phyloP scores from a whole-genome alignment of 1,284 basidiomycete species.

The Cutaneotrichosporon dermatis region DNA sequence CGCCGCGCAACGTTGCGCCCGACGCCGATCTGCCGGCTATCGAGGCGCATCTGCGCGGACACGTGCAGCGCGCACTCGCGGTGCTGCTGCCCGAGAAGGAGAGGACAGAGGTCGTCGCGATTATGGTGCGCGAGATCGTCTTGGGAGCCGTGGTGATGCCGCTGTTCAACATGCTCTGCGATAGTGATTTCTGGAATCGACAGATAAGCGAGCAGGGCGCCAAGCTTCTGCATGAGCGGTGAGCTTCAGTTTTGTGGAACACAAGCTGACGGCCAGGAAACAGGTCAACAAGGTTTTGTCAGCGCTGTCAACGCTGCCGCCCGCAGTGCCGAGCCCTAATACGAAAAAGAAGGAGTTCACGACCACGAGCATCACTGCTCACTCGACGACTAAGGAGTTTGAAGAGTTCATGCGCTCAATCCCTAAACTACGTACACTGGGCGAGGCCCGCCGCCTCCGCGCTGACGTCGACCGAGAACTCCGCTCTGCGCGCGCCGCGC shows the following conservation, averaged over 20 bases:
- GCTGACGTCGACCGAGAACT: constrained; percentile 87
- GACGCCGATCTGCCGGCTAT: constrained; percentile 83
- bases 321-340: background rate
- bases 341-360: background rate
- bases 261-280: constrained; percentile 31
- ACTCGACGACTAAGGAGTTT: constrained; percentile 61
- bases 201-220: constrained; percentile 67
- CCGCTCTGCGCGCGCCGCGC: constrained; percentile 60
- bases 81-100: constrained; percentile 72
- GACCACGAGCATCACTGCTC: constrained; percentile 27
- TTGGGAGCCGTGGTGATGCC: constrained; percentile 78
- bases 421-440: constrained; percentile 67
- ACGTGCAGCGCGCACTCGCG: constrained; percentile 68
- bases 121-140: constrained; percentile 75
- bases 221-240: constrained; percentile 42
- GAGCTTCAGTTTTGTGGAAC: too few relatives aligned
- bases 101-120: constrained; percentile 63
- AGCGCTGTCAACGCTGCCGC: constrained; percentile 48
- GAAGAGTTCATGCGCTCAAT: constrained; percentile 85
- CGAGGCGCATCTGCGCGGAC: constrained; percentile 70
- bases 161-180: constrained; percentile 83
- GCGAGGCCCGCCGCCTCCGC: constrained; percentile 83
- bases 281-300: constrained; percentile 54
- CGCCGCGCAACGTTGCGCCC: constrained; percentile 59
- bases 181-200: constrained; percentile 95